phyloP scores from a whole-genome alignment of 1,139 yeast species.

The Arxiozyma heterogenica region DNA sequence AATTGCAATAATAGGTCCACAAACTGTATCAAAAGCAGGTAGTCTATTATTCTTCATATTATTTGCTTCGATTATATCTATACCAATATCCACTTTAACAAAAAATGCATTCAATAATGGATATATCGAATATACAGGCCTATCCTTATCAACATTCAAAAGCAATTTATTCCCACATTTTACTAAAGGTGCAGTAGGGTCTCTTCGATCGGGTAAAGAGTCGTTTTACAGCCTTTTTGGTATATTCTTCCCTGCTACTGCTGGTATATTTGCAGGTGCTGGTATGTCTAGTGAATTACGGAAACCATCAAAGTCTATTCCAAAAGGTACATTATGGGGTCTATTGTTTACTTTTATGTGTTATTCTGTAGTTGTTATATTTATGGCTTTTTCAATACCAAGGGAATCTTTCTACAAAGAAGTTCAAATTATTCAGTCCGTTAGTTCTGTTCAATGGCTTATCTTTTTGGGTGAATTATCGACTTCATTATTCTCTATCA shows the following conservation, averaged over 20 bases:
- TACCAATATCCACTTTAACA: constrained; percentile 68
- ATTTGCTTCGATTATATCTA: constrained; percentile 64
- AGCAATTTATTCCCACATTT: constrained; percentile 69
- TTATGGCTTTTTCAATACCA: constrained; percentile 74
- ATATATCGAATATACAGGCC: constrained; percentile 56
- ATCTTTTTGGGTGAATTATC: constrained; percentile 83
- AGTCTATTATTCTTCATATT: constrained; percentile 61
- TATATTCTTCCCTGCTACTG: constrained; percentile 93
- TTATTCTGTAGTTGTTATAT: constrained; percentile 64
- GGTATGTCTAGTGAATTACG: constrained; percentile 94
- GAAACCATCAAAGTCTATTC: constrained; percentile 80
- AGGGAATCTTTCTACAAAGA: constrained; percentile 67
- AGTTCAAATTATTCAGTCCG: constrained; percentile 74
- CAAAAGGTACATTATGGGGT: constrained; percentile 82
- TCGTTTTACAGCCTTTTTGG: constrained; percentile 83
- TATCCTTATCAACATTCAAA: constrained; percentile 53
- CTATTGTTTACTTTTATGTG: constrained; percentile 62
- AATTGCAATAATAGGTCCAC: constrained; percentile 75
- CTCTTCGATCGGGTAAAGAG: constrained; percentile 56
- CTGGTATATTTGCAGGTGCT: constrained; percentile 98
- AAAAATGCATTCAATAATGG: constrained; percentile 48
- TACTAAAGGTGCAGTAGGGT: constrained; percentile 89
- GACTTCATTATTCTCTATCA: constrained; percentile 81
- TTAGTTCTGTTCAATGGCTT: constrained; percentile 58
- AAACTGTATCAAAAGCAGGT: constrained; percentile 77